Base-by-base conservation (phyloP, 225 moss, liverwort and hornwort genomes). In the Bryum argenteum region DNA sequence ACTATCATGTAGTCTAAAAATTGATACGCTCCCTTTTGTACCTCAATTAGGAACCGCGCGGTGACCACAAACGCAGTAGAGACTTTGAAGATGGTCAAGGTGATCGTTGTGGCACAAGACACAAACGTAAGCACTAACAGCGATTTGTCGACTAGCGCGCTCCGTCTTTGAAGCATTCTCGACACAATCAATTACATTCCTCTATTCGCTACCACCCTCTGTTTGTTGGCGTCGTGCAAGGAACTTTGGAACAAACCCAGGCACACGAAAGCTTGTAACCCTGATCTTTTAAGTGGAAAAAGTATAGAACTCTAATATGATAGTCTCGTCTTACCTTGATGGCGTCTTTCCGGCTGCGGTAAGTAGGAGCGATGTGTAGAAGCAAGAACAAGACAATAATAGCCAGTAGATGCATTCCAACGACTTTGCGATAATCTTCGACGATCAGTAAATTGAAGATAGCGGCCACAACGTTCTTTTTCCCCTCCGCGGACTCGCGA, bases 401-500 rank as follows among this genome's bases (percentile, higher is more conserved):
- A 18, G 86, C 85, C 19, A 65, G 6, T 17, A 86, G 82, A 43
- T 87, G 80, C 55, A 74, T 74, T 6, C 91, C 93, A 8, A 91
- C 84, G 4, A 58, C 73, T 41, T 84, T 79, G 37, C 88, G 89
- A 28, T 82, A 87, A 48, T 88, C 93, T n/a, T 93, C 91, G 61
- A 86, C 74, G 33, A 91, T 85, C 38, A 88, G 44, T 16, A 93
- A 70, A 62, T 89, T 91, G 70, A 91, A 93, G 10, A 93, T 62
- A 24, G 85, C 86, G 6, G 91, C 93, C 37, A 91, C 93, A 7
- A 91, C 91, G 65, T 93, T 93, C 54, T 91, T 89, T 74, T 84
- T 82, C 3, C 67, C 89, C 60, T 19, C 81, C 56, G 77, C 56
- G 63, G 82, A 86, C 16, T 72, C 66, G n/a, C 88, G 88, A 8